These are phyloP conservation scores for Aspergillus udagawae DNA, from an alignment of 2,329 filamentous ascomycete species.

Conservation along the genomic window DNA sequence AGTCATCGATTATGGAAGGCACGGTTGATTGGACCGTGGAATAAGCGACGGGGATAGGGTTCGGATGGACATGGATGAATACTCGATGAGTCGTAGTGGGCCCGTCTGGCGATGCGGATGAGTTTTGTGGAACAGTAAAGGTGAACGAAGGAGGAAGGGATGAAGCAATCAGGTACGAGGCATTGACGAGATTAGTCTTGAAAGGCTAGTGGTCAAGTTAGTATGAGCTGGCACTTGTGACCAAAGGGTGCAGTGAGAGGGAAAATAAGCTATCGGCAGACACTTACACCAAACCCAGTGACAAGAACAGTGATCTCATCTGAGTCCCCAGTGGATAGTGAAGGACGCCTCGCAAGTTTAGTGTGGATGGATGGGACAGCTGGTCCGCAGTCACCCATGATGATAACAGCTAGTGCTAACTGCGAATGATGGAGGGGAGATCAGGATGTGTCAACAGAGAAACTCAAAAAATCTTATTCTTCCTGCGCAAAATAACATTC, in stretches of 20 bases:
- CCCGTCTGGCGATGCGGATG: constrained; percentile 11
- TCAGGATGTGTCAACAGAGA: no score
- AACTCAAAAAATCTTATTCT: no score
- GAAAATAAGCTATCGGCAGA: background rate
- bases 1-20: constrained; percentile 57
- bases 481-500: no score
- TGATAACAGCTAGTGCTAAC: background rate
- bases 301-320: constrained; percentile 33
- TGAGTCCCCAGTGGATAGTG: constrained; percentile 11
- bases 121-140: constrained; percentile 17
- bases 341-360: constrained; percentile 11
- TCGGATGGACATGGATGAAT: constrained; percentile 52
- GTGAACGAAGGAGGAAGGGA: constrained; percentile 64
- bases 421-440: background rate
- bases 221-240: background rate
- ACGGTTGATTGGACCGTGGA: constrained; percentile 59
- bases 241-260: background rate
- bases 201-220: constrained; percentile 59
- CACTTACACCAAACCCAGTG: constrained; percentile 36
- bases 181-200: constrained; percentile 68
- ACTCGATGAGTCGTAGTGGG: constrained; percentile 27
- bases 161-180: constrained; percentile 73
- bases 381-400: constrained; percentile 33
- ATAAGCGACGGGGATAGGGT: constrained; percentile 69
- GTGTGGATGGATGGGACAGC: constrained; percentile 10